Percentiles rank a stretch among this genome's conserved stretches.
Evolutionary conservation across 208 protist species (phyloP).

Genomic region (Tritrichomonas musculus): DNA sequence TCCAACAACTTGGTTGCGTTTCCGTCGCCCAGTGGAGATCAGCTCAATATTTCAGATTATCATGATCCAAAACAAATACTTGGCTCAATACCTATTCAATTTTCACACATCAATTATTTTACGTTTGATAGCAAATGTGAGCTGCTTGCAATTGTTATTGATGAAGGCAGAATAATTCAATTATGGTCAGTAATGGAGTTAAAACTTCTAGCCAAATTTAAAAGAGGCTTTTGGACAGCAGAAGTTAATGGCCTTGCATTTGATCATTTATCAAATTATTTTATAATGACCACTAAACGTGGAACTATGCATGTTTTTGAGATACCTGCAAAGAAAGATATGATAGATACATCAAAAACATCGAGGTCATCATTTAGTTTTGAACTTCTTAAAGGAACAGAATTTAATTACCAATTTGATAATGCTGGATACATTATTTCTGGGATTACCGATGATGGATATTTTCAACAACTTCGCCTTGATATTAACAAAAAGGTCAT

Average conservation of each 20-base stretch:
- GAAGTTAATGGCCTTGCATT: neutral
- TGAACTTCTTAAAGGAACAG: neutral
- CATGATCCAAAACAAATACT: neutral
- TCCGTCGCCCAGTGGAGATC: neutral
- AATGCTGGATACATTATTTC: neutral
- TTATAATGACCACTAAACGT: neutral
- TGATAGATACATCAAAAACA: neutral
- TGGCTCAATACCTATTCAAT: neutral
- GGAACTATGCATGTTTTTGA: neutral
- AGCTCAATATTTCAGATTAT: neutral
- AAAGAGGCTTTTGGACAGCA: neutral
- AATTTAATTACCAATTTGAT: conserved; percentile 14
- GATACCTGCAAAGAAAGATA: neutral
- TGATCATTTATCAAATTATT: neutral
- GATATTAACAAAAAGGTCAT: neutral
- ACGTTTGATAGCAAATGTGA: neutral
- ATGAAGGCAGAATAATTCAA: neutral
- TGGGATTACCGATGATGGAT: neutral
- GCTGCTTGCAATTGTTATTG: neutral
- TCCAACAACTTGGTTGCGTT: neutral
- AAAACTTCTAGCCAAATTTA: neutral
- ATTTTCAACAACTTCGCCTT: neutral
- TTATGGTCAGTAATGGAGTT: neutral
- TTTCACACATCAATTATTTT: neutral
- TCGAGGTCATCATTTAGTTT: neutral